Conservation (phyloP, 345 rosid species). For the Eucalyptus lansdowneana region DNA sequence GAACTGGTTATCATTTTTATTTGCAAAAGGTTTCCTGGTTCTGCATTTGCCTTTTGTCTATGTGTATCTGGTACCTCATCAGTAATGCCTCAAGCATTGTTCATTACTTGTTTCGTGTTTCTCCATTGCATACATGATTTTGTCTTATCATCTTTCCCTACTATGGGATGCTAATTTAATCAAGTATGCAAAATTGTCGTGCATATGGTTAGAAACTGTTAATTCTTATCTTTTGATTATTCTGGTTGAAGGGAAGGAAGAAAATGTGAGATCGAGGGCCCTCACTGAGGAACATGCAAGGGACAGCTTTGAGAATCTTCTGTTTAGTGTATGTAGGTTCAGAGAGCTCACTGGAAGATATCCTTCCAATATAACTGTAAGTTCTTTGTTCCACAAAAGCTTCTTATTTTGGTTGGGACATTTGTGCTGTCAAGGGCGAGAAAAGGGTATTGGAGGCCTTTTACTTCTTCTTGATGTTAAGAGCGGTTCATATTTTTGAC, state of each 20-base stretch:
- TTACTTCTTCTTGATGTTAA: neutral
- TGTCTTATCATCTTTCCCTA: neutral
- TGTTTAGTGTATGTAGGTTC: constrained; percentile 82
- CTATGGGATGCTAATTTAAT: neutral
- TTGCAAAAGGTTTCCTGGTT: neutral
- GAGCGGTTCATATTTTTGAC: neutral
- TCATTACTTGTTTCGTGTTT: neutral
- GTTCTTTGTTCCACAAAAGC: neutral
- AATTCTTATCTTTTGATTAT: neutral
- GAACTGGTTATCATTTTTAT: neutral
- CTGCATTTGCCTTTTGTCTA: neutral
- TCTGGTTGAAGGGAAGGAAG: constrained; percentile 44
- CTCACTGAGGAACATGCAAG: constrained; percentile 97
- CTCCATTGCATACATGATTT: neutral
- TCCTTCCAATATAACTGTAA: constrained; percentile 86
- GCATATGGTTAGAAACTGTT: neutral
- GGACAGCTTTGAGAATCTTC: constrained; percentile 97
- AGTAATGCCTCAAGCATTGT: neutral
- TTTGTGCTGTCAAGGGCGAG: neutral
- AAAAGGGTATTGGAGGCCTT: neutral
- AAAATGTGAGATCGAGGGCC: constrained; percentile 62
- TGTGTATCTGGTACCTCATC: neutral
- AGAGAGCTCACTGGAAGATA: constrained; percentile 89
- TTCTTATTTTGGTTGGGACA: neutral
- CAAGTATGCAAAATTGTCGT: neutral